Evolutionary conservation across 1,139 yeast genomes (phyloP).

Genomic region (Kodamaea suecica): DNA sequence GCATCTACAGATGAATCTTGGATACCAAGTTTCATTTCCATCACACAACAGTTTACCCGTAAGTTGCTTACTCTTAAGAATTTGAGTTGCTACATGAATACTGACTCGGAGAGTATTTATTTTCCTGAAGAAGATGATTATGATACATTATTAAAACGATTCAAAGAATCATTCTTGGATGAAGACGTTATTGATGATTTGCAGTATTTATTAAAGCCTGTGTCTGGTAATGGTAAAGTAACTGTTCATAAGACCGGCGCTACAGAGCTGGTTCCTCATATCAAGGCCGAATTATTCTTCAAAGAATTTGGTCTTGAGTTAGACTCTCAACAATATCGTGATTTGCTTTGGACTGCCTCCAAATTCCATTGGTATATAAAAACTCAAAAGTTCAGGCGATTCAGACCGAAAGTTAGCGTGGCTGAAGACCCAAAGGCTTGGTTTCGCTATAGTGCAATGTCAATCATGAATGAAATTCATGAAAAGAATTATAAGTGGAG

Average conservation of each 20-base stretch:
- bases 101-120: slow-evolving; percentile 52
- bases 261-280: slow-evolving; percentile 66
- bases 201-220: slow-evolving; percentile 81
- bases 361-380: slow-evolving; percentile 75
- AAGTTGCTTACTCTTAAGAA: slow-evolving; percentile 76
- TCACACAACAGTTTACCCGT: slow-evolving; percentile 63
- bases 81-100: slow-evolving; percentile 82
- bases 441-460: slow-evolving; percentile 75
- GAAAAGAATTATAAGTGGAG: slow-evolving; percentile 80
- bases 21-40: slow-evolving; percentile 81
- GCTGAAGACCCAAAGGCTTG: slow-evolving; percentile 73
- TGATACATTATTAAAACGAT: slow-evolving; percentile 41
- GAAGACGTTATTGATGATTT: slow-evolving; percentile 16
- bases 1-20: slow-evolving; percentile 84
- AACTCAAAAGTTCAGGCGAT: slow-evolving; percentile 69
- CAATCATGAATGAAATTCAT: slow-evolving; percentile 75
- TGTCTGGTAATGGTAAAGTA: slow-evolving; percentile 81
- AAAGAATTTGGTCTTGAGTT: slow-evolving; percentile 84
- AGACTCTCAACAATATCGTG: slow-evolving; percentile 82
- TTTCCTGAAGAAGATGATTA: slow-evolving; percentile 33
- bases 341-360: slow-evolving; percentile 77
- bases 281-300: slow-evolving; percentile 72
- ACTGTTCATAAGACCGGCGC: slow-evolving; percentile 78
- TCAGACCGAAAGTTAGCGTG: slow-evolving; percentile 61
- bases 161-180: slow-evolving; percentile 27